Evolutionary conservation across 306 rosid species (phyloP).

Genomic region (Trifolium dubium): DNA sequence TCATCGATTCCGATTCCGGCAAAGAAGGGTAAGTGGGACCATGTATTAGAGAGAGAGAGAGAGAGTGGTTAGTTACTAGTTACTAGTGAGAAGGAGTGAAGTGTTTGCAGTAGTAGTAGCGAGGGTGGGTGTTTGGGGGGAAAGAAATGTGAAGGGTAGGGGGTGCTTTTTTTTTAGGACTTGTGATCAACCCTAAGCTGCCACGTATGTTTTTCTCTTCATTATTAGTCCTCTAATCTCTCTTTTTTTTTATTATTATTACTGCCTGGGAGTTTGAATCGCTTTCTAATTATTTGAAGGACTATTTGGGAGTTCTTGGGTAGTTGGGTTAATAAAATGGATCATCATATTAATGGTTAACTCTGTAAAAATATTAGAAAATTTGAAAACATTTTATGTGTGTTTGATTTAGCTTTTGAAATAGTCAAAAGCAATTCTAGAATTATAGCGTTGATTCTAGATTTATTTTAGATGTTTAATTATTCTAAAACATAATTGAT

Average conservation of each 20-base stretch:
- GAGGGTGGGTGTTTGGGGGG: constrained; percentile 1
- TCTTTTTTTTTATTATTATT: background rate
- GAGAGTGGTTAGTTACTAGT: constrained; percentile 10
- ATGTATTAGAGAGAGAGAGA: constrained; percentile 18
- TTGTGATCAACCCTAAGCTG: constrained; percentile 89
- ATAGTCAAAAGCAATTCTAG: too few species aligned
- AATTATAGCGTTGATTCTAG: too few species aligned
- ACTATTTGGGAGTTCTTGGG: background rate
- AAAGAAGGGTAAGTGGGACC: constrained; percentile 37
- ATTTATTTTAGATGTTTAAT: too few species aligned
- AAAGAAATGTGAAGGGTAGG: constrained; percentile 27
- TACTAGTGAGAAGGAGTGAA: background rate
- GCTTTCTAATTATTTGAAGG: background rate
- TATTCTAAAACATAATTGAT: too few species aligned
- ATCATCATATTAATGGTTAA: too few species aligned
- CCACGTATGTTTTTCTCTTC: constrained; percentile 72
- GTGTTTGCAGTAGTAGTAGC: background rate
- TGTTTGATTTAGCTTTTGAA: too few species aligned
- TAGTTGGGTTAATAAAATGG: too few species aligned
- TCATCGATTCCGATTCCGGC: constrained; percentile 64
- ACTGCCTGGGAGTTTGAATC: constrained; percentile 11
- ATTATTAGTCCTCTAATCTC: constrained; percentile 57
- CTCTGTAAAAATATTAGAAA: too few species aligned
- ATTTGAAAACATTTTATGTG: too few species aligned
- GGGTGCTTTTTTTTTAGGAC: constrained; percentile 53